Conservation (phyloP, 2,329 filamentous ascomycete genomes). For the Fusarium pseudoanthophilum region DNA sequence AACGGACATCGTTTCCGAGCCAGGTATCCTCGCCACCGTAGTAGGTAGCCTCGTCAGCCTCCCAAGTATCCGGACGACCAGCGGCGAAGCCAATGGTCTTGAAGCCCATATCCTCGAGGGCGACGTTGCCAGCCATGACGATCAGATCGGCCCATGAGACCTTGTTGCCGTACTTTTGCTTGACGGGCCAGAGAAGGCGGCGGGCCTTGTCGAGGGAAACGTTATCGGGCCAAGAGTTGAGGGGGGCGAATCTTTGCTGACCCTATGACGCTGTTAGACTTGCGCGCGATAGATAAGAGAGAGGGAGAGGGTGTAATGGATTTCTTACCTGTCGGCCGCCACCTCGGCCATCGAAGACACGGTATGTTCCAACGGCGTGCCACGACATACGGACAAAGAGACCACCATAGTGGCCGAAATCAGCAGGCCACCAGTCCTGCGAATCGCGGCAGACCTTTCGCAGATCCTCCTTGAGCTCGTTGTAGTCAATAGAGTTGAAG, state of each 20-base stretch:
- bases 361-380: conserved; percentile 84
- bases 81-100: conserved; percentile 78
- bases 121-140: conserved; percentile 78
- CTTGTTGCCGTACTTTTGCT: conserved; percentile 86
- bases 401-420: conserved; percentile 84
- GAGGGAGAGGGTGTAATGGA: background rate
- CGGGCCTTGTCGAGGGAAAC: conserved; percentile 83
- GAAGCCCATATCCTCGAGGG: conserved; percentile 81
- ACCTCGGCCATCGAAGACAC: conserved; percentile 78
- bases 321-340: conserved; percentile 68
- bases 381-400: conserved; percentile 84
- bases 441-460: conserved; percentile 76
- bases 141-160: conserved; percentile 83
- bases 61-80: conserved; percentile 77
- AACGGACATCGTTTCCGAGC: conserved; percentile 80
- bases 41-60: conserved; percentile 80
- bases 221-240: conserved; percentile 86
- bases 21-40: conserved; percentile 80
- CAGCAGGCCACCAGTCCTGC: conserved; percentile 84
- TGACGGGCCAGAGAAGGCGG: conserved; percentile 80
- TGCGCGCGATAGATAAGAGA: background rate
- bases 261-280: conserved; percentile 52
- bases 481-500: conserved; percentile 39
- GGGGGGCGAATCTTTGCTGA: conserved; percentile 83
- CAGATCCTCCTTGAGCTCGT: conserved; percentile 79